Percentiles rank a stretch among this genome's conserved stretches.
phyloP scores from a whole-genome alignment of 2,329 filamentous ascomycete species.

The Nemania sp. region DNA sequence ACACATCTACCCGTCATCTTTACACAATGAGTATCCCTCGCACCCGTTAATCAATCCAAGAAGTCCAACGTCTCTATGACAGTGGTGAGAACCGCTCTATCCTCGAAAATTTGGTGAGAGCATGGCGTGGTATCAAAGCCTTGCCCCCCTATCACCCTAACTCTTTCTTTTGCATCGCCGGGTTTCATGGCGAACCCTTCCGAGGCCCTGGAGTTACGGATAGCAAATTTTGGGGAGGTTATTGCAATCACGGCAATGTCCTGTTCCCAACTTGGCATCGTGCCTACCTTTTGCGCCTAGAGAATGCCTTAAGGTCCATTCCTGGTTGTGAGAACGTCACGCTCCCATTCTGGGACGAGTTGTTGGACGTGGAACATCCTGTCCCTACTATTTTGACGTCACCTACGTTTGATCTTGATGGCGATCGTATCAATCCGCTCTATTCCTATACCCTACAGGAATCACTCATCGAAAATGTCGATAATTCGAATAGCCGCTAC shows the following conservation, averaged over 20 bases:
- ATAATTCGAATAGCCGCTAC: background rate
- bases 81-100: background rate
- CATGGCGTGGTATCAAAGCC: background rate
- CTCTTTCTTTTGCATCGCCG: conserved; percentile 8
- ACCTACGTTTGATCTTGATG: background rate
- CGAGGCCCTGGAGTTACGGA: conserved; percentile 9
- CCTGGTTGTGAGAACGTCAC: conserved; percentile 7
- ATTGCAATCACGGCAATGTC: background rate
- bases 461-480: background rate
- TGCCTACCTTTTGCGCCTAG: background rate
- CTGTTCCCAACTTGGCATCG: background rate
- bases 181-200: conserved; percentile 8
- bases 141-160: conserved; percentile 9
- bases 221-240: background rate
- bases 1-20: background rate
- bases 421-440: background rate
- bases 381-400: conserved; percentile 7
- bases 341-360: conserved; percentile 9
- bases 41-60: background rate
- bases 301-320: background rate
- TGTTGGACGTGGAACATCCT: background rate
- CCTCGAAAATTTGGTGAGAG: background rate
- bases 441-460: conserved; percentile 8
- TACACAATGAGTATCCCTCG: background rate
- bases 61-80: background rate